Evolutionary conservation across 257 asterid species (phyloP).

Genomic region (Thymus quinquecostatus): DNA sequence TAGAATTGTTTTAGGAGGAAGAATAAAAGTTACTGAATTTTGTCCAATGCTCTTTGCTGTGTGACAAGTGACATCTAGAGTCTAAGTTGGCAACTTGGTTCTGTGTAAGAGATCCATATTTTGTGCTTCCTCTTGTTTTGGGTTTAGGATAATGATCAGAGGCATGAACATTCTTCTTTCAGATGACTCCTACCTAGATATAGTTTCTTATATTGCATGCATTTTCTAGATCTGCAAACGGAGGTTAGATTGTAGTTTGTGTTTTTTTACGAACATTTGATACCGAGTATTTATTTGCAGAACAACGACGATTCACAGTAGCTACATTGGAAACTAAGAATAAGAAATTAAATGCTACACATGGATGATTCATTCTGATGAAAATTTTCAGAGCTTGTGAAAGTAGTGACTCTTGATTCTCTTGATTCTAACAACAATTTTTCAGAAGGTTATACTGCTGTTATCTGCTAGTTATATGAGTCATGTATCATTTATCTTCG

Average conservation of each 20-base stretch:
- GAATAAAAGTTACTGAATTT: not conserved
- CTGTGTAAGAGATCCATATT: not conserved
- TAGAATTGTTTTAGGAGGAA: not conserved
- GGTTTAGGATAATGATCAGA: slow-evolving; percentile 4
- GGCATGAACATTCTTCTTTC: not conserved
- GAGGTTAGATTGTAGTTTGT: not conserved
- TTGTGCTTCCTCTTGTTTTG: slow-evolving; percentile 11
- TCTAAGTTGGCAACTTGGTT: not conserved
- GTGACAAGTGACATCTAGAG: not conserved
- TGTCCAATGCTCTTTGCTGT: slow-evolving; percentile 1
- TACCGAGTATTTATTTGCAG: slow-evolving; percentile 3
- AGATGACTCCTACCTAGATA: slow-evolving; percentile 9
- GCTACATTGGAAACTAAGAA: slow-evolving; percentile 21
- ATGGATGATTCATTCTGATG: slow-evolving; percentile 23
- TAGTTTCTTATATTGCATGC: slow-evolving; percentile 15
- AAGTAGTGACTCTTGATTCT: slow-evolving; percentile 11
- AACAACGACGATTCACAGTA: slow-evolving; percentile 9
- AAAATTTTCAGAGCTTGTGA: slow-evolving; percentile 9
- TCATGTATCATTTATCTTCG: not conserved
- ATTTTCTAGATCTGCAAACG: not conserved
- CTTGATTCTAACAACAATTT: not conserved
- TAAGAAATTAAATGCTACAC: not conserved
- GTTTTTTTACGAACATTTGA: slow-evolving; percentile 13
- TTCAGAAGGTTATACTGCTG: slow-evolving; percentile 6
- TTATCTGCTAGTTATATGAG: slow-evolving; percentile 4